These are phyloP conservation scores for Petunia axillaris DNA, from an alignment of 257 asterid genomes.

Conservation along the genomic window DNA sequence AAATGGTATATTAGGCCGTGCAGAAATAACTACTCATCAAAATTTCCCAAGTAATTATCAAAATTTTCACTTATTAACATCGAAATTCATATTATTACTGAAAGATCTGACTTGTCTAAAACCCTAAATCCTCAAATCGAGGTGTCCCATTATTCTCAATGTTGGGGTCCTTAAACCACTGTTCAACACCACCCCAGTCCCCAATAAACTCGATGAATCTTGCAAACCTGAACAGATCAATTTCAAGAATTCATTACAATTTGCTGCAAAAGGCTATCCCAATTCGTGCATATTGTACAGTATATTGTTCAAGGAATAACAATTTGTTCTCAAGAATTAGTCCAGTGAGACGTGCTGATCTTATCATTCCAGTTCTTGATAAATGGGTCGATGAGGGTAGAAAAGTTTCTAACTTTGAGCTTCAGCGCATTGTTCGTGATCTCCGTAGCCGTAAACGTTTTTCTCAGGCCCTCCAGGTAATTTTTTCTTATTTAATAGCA, in stretches of 20 bases:
- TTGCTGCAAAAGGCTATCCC: conserved; percentile 21
- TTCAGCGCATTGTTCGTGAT: conserved; percentile 57
- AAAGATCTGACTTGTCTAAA: background rate
- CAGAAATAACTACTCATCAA: too few species aligned
- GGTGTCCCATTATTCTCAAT: background rate
- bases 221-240: conserved; percentile 35
- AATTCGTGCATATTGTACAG: conserved; percentile 27
- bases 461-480: conserved; percentile 65
- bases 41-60: too few species aligned
- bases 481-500: background rate
- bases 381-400: conserved; percentile 69
- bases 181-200: background rate
- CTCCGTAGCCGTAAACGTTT: conserved; percentile 62
- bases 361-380: conserved; percentile 51
- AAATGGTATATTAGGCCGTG: too few species aligned
- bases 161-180: conserved; percentile 21
- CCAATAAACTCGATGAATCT: conserved; percentile 37
- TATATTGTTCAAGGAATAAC: conserved; percentile 39
- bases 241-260: background rate
- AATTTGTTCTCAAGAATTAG: conserved; percentile 62
- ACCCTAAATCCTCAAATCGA: conserved; percentile 34
- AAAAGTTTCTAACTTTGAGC: conserved; percentile 43
- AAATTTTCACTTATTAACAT: too few species aligned
- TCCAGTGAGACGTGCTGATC: conserved; percentile 44
- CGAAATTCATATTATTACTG: background rate